Conservation (phyloP, 2,329 filamentous ascomycete genomes). For the Metarhizium anisopliae region DNA sequence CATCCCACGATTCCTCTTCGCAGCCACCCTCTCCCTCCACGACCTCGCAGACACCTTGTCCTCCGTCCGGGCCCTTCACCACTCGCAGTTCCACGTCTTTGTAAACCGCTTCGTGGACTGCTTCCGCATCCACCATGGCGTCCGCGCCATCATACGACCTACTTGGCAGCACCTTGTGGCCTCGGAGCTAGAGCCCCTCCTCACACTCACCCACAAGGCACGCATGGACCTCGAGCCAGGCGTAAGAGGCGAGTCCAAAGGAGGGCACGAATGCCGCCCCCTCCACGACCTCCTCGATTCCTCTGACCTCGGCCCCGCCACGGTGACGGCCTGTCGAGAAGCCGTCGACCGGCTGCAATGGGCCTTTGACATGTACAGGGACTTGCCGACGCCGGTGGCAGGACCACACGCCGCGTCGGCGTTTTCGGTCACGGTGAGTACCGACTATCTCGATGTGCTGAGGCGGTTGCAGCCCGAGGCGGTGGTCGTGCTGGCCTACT, state of each 20-base stretch:
- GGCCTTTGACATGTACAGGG: slow-evolving; percentile 23
- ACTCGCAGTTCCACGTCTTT: slow-evolving; percentile 26
- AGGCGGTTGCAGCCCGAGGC: slow-evolving; percentile 29
- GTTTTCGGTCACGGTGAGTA: slow-evolving; percentile 22
- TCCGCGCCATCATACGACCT: slow-evolving; percentile 26
- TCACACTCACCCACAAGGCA: slow-evolving; percentile 13
- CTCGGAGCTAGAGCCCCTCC: slow-evolving; percentile 22
- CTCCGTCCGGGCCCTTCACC: slow-evolving; percentile 11
- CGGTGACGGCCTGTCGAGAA: slow-evolving; percentile 19
- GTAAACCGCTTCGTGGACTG: slow-evolving; percentile 32
- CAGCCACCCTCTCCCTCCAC: slow-evolving; percentile 34
- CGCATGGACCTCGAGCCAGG: neutral
- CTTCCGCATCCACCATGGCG: slow-evolving; percentile 32
- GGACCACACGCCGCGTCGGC: slow-evolving; percentile 22
- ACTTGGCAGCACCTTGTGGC: slow-evolving; percentile 25
- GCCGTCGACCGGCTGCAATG: slow-evolving; percentile 22
- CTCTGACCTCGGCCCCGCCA: slow-evolving; percentile 19
- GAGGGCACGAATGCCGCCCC: slow-evolving; percentile 14
- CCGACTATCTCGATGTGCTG: slow-evolving; percentile 25
- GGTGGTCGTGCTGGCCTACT: slow-evolving; percentile 39
- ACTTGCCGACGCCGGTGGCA: slow-evolving; percentile 13
- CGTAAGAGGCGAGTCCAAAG: neutral
- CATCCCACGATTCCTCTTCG: slow-evolving; percentile 35
- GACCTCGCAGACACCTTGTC: slow-evolving; percentile 37
- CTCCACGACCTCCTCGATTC: slow-evolving; percentile 21